Base-by-base conservation (phyloP, 306 rosid species). In the Lablab purpureus region DNA sequence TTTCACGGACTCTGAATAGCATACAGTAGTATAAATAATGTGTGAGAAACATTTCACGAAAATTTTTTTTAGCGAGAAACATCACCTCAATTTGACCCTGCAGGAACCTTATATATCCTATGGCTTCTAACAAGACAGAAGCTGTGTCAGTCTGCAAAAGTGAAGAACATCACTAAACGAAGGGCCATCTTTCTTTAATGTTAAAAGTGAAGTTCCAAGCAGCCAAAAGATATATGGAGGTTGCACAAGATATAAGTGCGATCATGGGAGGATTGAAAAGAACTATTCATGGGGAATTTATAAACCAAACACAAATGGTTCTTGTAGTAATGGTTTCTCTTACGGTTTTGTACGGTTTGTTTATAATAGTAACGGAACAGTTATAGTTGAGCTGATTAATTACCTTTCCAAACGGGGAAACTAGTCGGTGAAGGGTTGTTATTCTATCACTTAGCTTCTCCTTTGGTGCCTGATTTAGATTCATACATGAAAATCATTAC, bases 71-170 rank as follows among this genome's bases (percentile, higher is more conserved):
- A n/a, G 11, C 9, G 22, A 69, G 85, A 83, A 88, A 79, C 81
- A 85, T 85, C 84, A 93, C 98, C 98, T 93, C 93, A 82, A 93
- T 91, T 87, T 93, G 98, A 84, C 87, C 82, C 76, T 91, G 91
- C 51, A 93, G 94, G 92, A 93, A 93, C 88, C 93, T 87, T 73
- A 93, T 89, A 73, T 89, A 93, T 63, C 93, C 97, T 86, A 89
- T 89, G 86, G 91, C 91, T 85, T 92, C 96, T 79, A 92, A 79
- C 91, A 93, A 84, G 73, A 94, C 97, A 83, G 98, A 92, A 80
- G 97, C 97, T 55, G 97, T 92, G 96, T 94, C 98, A 85, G 96
- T 94, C 98, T 94, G 98, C 97, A 90, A 89, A 94, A 90, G 94
- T 65, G 73, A 60, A 75, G 9, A 73, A 77, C 81, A 77, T 19